phyloP scores from a whole-genome alignment of 805 yeast species.

The Starmerella vitae region DNA sequence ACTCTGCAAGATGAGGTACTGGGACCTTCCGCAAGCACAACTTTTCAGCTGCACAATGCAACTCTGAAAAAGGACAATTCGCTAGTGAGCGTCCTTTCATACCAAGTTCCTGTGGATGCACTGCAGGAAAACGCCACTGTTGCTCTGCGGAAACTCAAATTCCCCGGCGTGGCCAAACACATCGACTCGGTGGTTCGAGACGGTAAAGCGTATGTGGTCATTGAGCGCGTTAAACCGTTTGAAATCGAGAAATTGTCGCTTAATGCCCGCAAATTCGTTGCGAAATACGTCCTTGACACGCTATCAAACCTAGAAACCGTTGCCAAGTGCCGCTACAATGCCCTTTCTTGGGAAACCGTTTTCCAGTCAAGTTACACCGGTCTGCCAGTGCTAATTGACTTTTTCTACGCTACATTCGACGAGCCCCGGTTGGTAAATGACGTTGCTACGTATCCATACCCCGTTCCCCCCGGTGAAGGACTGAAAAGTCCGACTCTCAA shows the following conservation, averaged over 20 bases:
- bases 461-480: constrained; percentile 22
- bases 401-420: constrained; percentile 18
- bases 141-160: constrained; percentile 41
- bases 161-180: constrained; percentile 56
- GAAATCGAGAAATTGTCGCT: constrained; percentile 15
- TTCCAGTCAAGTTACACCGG: constrained; percentile 8
- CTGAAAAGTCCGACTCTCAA: constrained; percentile 31
- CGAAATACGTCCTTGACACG: constrained; percentile 4
- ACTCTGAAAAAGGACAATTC: constrained; percentile 34
- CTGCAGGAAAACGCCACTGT: constrained; percentile 32
- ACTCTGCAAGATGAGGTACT: constrained; percentile 25
- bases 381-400: constrained; percentile 19
- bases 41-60: constrained; percentile 58
- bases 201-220: constrained; percentile 41
- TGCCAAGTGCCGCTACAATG: constrained; percentile 8
- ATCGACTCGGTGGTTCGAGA: constrained; percentile 56
- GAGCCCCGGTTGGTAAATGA: background rate
- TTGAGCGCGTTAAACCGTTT: constrained; percentile 54
- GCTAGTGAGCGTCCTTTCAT: constrained; percentile 53
- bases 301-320: constrained; percentile 5
- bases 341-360: constrained; percentile 2
- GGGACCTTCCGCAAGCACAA: constrained; percentile 28
- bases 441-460: constrained; percentile 5
- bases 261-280: constrained; percentile 7
- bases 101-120: constrained; percentile 33